A percentile compares a stretch with the other conserved stretches of the same genome.
These are phyloP conservation scores for Kodamaea derodonti DNA, from an alignment of 1,139 yeast species.

Conservation along the genomic window DNA sequence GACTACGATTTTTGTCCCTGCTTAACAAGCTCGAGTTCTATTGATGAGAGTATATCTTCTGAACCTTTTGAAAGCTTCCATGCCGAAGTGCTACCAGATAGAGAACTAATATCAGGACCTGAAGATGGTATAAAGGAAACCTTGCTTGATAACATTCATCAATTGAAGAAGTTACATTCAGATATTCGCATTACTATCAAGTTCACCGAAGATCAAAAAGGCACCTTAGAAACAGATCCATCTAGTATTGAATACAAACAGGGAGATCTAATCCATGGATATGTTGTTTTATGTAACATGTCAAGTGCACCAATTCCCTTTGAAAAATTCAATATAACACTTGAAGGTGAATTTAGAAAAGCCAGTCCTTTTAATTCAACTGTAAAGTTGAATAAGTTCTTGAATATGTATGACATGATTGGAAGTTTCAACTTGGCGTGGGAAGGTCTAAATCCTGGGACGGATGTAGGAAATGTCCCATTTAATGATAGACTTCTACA, in stretches of 20 bases:
- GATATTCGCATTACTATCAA: conserved; percentile 25
- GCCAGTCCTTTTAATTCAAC: conserved; percentile 8
- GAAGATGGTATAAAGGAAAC: neutral
- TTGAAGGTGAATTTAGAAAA: conserved; percentile 27
- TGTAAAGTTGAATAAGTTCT: conserved; percentile 21
- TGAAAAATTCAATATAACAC: conserved; percentile 40
- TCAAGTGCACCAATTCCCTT: conserved; percentile 27
- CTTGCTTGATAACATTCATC: neutral
- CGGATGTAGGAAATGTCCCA: neutral
- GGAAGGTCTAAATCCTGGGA: conserved; percentile 2
- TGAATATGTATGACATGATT: conserved; percentile 44
- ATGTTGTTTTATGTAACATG: conserved; percentile 26
- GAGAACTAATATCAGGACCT: neutral
- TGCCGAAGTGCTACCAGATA: no score
- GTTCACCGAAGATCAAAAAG: conserved; percentile 32
- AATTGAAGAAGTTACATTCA: neutral
- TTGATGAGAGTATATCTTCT: neutral
- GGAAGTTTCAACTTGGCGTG: conserved; percentile 35
- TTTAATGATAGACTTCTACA: neutral
- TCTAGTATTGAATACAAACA: conserved; percentile 34
- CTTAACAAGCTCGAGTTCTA: neutral
- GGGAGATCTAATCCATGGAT: conserved; percentile 42
- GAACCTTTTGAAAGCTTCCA: no score
- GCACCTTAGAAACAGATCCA: conserved; percentile 24
- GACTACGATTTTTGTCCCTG: neutral